Conservation (phyloP, 352 stramenopile species). For the Peronospora destructor region DNA sequence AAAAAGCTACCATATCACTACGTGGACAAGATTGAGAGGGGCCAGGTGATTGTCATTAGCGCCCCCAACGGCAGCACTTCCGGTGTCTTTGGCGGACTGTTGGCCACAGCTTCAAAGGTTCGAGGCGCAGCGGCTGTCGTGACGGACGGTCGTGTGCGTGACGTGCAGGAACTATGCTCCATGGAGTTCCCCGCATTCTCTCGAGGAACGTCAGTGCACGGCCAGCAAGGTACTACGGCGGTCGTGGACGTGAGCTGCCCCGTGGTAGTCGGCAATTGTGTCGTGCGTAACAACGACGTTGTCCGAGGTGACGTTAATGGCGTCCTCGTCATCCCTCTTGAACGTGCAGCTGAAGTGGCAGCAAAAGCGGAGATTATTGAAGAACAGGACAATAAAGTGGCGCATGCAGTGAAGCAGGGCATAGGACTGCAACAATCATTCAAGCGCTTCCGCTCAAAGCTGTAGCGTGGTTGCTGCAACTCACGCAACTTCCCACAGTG, state of each 20-base stretch:
- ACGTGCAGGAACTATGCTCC: slow-evolving; percentile 63
- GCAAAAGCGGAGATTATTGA: slow-evolving; percentile 70
- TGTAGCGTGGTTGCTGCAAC: slow-evolving; percentile 3
- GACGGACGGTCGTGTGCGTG: slow-evolving; percentile 65
- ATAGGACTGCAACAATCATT: slow-evolving; percentile 60
- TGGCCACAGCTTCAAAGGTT: slow-evolving; percentile 65
- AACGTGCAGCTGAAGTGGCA: slow-evolving; percentile 61
- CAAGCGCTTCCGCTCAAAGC: slow-evolving; percentile 61
- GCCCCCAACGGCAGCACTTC: slow-evolving; percentile 42
- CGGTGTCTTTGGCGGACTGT: slow-evolving; percentile 64
- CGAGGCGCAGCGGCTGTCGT: slow-evolving; percentile 59
- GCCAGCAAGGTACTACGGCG: slow-evolving; percentile 50
- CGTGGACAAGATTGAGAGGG: slow-evolving; percentile 63
- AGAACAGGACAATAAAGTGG: slow-evolving; percentile 76
- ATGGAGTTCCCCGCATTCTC: slow-evolving; percentile 69
- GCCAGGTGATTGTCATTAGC: slow-evolving; percentile 76
- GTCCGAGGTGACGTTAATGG: slow-evolving; percentile 76
- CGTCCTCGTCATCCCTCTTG: slow-evolving; percentile 64
- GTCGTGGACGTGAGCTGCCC: slow-evolving; percentile 60
- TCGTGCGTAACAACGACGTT: slow-evolving; percentile 70
- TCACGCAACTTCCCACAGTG: neutral
- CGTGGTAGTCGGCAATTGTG: slow-evolving; percentile 60
- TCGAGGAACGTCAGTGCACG: slow-evolving; percentile 67
- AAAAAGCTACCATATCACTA: slow-evolving; percentile 53
- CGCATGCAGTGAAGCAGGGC: slow-evolving; percentile 62